Evolutionary conservation across 1,139 yeast species (phyloP).

Genomic region (Scheffersomyces parashehatae): DNA sequence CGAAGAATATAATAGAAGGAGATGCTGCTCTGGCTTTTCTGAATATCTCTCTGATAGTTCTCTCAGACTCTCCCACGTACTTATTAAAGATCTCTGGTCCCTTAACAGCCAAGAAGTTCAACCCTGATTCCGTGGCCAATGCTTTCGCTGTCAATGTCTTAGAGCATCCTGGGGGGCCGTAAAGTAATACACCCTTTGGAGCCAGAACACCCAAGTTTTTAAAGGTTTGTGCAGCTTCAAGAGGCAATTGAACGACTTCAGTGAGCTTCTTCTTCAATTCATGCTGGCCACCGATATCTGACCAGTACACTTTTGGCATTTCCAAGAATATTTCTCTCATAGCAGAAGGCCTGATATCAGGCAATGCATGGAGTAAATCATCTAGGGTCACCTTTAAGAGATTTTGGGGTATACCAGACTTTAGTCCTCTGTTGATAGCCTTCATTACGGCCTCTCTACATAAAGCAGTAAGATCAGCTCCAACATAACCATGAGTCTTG

Average conservation of each 20-base stretch:
- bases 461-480: conserved; percentile 87
- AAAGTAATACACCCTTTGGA: conserved; percentile 86
- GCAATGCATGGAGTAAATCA: conserved; percentile 68
- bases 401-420: conserved; percentile 17
- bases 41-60: conserved; percentile 84
- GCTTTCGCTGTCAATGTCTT: conserved; percentile 94
- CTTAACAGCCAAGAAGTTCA: conserved; percentile 88
- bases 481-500: conserved; percentile 74
- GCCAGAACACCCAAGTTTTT: conserved; percentile 76
- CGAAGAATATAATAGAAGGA: conserved; percentile 90
- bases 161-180: conserved; percentile 98
- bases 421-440: conserved; percentile 65
- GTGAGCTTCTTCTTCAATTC: conserved; percentile 73
- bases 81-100: conserved; percentile 95
- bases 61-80: conserved; percentile 92
- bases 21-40: conserved; percentile 91
- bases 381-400: conserved; percentile 33
- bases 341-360: conserved; percentile 89
- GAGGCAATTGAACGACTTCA: conserved; percentile 91
- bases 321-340: conserved; percentile 95
- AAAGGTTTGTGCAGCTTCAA: conserved; percentile 80
- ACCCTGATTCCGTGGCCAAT: conserved; percentile 89
- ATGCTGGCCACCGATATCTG: conserved; percentile 94
- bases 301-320: conserved; percentile 92
- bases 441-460: conserved; percentile 88